Evolutionary conservation across 768 basidiomycete genomes (phyloP).

Genomic region (Amylocystis lapponica): DNA sequence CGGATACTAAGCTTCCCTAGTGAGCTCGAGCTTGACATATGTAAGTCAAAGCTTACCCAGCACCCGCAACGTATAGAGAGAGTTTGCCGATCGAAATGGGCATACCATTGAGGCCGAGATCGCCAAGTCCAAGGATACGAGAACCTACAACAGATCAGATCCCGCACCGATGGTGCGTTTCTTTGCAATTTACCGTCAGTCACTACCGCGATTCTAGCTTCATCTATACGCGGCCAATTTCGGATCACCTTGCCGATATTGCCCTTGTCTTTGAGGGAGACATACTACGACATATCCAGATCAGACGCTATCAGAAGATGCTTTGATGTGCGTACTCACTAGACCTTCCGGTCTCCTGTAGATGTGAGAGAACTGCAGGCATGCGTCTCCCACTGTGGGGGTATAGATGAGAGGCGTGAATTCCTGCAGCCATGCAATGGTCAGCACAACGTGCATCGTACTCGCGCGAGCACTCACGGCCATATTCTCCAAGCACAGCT

Average conservation of each 20-base stretch:
- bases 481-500: constrained; percentile 67
- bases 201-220: constrained; percentile 87
- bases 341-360: constrained; percentile 71
- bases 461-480: constrained; percentile 34
- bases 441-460: neutral
- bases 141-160: constrained; percentile 48
- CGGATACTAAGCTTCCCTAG: constrained; percentile 46
- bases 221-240: constrained; percentile 66
- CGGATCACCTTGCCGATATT: constrained; percentile 62
- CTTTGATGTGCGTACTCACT: constrained; percentile 39
- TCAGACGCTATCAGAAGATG: neutral
- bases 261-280: constrained; percentile 82
- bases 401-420: constrained; percentile 83
- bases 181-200: constrained; percentile 63
- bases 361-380: constrained; percentile 75
- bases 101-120: constrained; percentile 81
- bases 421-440: constrained; percentile 28
- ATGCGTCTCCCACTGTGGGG: constrained; percentile 89
- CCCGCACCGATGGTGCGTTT: too few species aligned
- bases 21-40: neutral
- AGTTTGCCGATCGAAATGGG: constrained; percentile 91
- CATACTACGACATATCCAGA: constrained; percentile 39
- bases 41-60: constrained; percentile 50
- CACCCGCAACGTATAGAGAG: constrained; percentile 84
- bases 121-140: constrained; percentile 85